A percentile compares a stretch with the other conserved stretches of the same genome.
Conservation (phyloP, 2,329 filamentous ascomycete genomes). For the Phialemonium atrogriseum region DNA sequence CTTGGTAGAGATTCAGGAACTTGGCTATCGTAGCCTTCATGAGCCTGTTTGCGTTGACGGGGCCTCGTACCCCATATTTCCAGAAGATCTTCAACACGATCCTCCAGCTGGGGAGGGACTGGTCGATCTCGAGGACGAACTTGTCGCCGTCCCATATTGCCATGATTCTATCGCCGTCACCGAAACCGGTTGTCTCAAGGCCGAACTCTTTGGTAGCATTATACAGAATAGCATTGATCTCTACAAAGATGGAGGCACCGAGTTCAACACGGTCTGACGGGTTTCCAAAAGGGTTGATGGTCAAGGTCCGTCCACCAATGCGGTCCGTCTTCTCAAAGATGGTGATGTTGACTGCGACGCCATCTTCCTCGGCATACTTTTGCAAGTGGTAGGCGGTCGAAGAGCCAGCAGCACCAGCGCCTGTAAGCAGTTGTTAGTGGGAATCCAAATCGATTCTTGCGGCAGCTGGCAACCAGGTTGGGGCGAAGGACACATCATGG, state of each 20-base stretch:
- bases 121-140: constrained; percentile 61
- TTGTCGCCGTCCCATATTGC: constrained; percentile 77
- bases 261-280: constrained; percentile 66
- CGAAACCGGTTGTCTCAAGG: constrained; percentile 46
- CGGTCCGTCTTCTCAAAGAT: constrained; percentile 74
- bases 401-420: constrained; percentile 81
- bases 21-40: constrained; percentile 62
- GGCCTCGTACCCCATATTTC: constrained; percentile 69
- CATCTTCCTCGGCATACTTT: constrained; percentile 57
- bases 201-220: constrained; percentile 64
- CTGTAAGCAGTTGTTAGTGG: constrained; percentile 36
- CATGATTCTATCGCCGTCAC: constrained; percentile 46
- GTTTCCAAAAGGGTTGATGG: constrained; percentile 68
- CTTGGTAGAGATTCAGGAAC: constrained; percentile 74
- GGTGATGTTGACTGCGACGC: constrained; percentile 65
- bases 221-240: constrained; percentile 73
- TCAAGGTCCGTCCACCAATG: constrained; percentile 81
- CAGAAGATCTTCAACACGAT: constrained; percentile 71
- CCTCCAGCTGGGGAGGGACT: constrained; percentile 63
- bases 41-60: constrained; percentile 62
- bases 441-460: not conserved
- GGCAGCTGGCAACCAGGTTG: no score
- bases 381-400: constrained; percentile 78
- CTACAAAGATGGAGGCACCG: constrained; percentile 86
- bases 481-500: no score